Conservation (phyloP, 768 basidiomycete species). For the Leucogyrophana mollusca region DNA sequence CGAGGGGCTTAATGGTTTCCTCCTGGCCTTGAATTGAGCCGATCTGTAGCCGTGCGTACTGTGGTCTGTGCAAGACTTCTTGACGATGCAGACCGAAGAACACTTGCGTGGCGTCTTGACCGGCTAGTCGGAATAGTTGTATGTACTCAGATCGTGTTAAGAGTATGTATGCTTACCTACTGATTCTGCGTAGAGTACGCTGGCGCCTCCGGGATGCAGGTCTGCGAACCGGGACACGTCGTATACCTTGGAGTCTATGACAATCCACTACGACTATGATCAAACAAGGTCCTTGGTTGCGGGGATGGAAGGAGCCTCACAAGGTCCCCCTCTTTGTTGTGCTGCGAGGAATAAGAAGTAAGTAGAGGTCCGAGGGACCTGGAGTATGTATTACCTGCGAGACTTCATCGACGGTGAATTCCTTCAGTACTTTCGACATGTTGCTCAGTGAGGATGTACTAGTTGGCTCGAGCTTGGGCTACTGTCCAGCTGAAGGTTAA, state of each 20-base stretch:
- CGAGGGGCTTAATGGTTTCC: slow-evolving; percentile 50
- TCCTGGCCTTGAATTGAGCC: slow-evolving; percentile 60
- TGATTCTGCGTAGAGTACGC: slow-evolving; percentile 63
- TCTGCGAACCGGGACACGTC: slow-evolving; percentile 78
- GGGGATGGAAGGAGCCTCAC: slow-evolving; percentile 36
- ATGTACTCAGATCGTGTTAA: neutral
- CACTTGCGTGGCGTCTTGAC: slow-evolving; percentile 71
- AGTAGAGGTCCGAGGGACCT: neutral
- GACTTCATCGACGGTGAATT: slow-evolving; percentile 61
- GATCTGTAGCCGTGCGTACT: slow-evolving; percentile 69
- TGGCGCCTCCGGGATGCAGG: slow-evolving; percentile 82
- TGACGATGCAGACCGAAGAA: slow-evolving; percentile 87
- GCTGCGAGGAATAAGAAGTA: slow-evolving; percentile 43
- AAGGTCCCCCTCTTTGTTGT: slow-evolving; percentile 83
- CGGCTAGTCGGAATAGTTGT: slow-evolving; percentile 43
- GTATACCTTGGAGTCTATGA: slow-evolving; percentile 80
- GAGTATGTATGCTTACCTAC: slow-evolving; percentile 50
- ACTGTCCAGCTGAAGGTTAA: too few relatives aligned
- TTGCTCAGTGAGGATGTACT: too few relatives aligned
- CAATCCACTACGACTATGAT: slow-evolving; percentile 59
- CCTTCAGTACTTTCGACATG: slow-evolving; percentile 20
- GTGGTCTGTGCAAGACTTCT: slow-evolving; percentile 73
- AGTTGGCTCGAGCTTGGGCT: too few relatives aligned
- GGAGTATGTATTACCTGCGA: slow-evolving; percentile 45
- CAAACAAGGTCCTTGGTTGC: neutral